phyloP scores from a whole-genome alignment of 352 stramenopile species.

The Aphanomyces cochlioides region DNA sequence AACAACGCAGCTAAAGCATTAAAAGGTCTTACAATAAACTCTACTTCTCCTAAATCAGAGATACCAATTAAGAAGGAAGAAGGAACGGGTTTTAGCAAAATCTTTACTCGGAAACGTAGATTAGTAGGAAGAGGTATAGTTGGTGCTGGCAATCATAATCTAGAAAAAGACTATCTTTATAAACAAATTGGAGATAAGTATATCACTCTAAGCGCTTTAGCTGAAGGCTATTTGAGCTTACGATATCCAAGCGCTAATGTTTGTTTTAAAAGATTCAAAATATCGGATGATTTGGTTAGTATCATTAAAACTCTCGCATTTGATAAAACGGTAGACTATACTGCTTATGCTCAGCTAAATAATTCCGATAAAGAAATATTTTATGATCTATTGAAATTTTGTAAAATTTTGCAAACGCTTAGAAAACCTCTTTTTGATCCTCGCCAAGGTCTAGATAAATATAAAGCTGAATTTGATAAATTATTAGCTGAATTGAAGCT shows the following conservation, averaged over 20 bases:
- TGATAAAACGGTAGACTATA: too few relatives aligned
- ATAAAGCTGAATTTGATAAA: slow-evolving; percentile 7
- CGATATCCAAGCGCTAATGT: background rate
- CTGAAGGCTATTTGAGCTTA: background rate
- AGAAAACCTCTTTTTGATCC: too few relatives aligned
- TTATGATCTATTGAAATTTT: background rate
- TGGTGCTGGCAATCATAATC: too few relatives aligned
- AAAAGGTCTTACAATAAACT: too few relatives aligned
- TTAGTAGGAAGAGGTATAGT: too few relatives aligned
- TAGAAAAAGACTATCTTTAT: background rate
- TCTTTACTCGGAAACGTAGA: too few relatives aligned
- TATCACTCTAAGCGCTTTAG: background rate
- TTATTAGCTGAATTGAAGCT: background rate
- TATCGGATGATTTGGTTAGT: background rate
- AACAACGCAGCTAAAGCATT: too few relatives aligned
- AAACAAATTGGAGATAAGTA: background rate
- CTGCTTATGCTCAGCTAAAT: background rate
- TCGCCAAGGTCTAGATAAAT: background rate
- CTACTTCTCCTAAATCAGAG: too few relatives aligned
- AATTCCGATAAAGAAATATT: background rate
- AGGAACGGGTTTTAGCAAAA: too few relatives aligned
- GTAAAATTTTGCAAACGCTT: too few relatives aligned
- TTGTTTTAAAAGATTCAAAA: background rate
- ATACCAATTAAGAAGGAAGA: too few relatives aligned
- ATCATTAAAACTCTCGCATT: too few relatives aligned